Percentiles rank a stretch among this genome's conserved stretches.
These are phyloP conservation scores for Saccharomyces jurei DNA, from an alignment of 805 yeast genomes.

Conservation along the genomic window DNA sequence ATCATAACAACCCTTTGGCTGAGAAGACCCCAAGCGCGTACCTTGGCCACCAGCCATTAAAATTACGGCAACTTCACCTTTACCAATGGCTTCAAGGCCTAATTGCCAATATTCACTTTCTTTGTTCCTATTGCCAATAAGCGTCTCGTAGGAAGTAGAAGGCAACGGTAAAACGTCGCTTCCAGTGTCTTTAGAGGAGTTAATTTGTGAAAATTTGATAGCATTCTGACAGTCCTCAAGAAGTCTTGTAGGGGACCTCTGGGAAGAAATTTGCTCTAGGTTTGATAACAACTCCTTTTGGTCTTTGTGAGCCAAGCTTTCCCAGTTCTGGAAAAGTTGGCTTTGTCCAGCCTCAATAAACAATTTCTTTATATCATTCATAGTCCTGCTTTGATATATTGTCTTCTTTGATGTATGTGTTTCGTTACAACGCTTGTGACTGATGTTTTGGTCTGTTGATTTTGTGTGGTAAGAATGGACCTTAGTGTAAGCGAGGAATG, in stretches of 20 bases:
- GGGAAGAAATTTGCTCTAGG: constrained; percentile 12
- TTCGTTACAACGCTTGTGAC: not conserved
- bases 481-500: not conserved
- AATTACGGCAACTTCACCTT: constrained; percentile 76
- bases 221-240: constrained; percentile 36
- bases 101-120: constrained; percentile 36
- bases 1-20: constrained; percentile 91
- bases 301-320: constrained; percentile 31
- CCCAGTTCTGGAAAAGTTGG: constrained; percentile 46
- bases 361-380: constrained; percentile 17
- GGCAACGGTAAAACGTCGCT: constrained; percentile 44
- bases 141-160: constrained; percentile 43
- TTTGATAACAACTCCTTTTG: constrained; percentile 33
- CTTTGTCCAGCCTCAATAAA: constrained; percentile 43
- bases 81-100: constrained; percentile 63
- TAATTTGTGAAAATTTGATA: constrained; percentile 28
- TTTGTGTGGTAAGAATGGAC: not conserved
- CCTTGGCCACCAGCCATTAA: constrained; percentile 99
- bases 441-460: not conserved
- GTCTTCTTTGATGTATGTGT: not conserved
- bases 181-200: constrained; percentile 18
- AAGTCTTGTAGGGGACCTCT: constrained; percentile 27
- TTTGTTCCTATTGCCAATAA: constrained; percentile 27
- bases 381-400: not conserved
- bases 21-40: constrained; percentile 79